Evolutionary conservation across 352 stramenopile genomes (phyloP).

Genomic region (Globisporangium polare): DNA sequence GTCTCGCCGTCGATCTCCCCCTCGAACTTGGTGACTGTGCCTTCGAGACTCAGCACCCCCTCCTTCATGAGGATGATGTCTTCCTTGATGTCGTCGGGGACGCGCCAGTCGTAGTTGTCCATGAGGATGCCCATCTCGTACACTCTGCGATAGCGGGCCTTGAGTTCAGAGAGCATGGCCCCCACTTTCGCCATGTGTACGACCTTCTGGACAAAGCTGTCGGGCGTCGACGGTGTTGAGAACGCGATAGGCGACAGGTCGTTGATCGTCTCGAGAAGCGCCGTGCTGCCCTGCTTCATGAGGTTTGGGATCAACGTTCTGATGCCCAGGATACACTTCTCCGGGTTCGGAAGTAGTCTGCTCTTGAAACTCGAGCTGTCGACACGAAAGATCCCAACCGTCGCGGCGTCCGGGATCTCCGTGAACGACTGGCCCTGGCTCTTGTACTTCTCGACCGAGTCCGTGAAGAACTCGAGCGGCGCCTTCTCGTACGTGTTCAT

Average conservation of each 20-base stretch:
- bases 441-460: constrained; percentile 83
- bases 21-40: constrained; percentile 87
- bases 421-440: constrained; percentile 74
- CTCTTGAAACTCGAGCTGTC: constrained; percentile 88
- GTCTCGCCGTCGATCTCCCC: constrained; percentile 90
- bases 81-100: constrained; percentile 91
- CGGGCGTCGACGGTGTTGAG: constrained; percentile 56
- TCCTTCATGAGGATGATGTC: constrained; percentile 94
- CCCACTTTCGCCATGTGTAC: constrained; percentile 83
- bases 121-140: constrained; percentile 89
- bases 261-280: constrained; percentile 80
- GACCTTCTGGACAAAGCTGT: constrained; percentile 87
- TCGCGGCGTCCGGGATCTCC: constrained; percentile 77
- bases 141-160: constrained; percentile 67
- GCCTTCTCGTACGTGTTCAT: constrained; percentile 67
- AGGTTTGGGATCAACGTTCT: constrained; percentile 83
- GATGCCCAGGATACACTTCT: constrained; percentile 85
- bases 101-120: constrained; percentile 89
- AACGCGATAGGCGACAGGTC: constrained; percentile 83
- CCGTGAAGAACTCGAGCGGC: constrained; percentile 73
- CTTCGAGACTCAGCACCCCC: constrained; percentile 87
- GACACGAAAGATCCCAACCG: constrained; percentile 92
- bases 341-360: constrained; percentile 83
- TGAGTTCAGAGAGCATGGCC: constrained; percentile 58
- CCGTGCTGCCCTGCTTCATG: constrained; percentile 80